A percentile compares a stretch with the other conserved stretches of the same genome.
phyloP scores from a whole-genome alignment of 164 flowering plant genomes.

The Magnolia officinalis region DNA sequence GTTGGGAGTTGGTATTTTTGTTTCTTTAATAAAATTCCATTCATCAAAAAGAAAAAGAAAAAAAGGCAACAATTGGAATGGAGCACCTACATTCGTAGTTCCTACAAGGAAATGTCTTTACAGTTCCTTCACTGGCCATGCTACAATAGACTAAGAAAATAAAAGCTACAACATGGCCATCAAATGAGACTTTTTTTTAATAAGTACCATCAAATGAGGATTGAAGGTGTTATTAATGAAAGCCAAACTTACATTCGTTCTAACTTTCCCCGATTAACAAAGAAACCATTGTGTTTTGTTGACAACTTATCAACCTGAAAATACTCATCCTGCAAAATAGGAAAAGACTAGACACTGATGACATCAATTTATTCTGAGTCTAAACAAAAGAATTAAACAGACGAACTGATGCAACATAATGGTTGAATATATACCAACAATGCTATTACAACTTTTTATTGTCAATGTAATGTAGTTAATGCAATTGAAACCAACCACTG shows the following conservation, averaged over 20 bases:
- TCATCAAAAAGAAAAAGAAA: too few relatives aligned
- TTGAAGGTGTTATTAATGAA: not conserved
- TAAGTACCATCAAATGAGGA: not conserved
- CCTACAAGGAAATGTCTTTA: not conserved
- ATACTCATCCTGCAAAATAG: slow-evolving; percentile 79
- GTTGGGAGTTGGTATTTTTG: too few relatives aligned
- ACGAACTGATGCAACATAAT: not conserved
- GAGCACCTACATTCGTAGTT: too few relatives aligned
- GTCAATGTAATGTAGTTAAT: not conserved
- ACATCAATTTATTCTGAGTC: not conserved
- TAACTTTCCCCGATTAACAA: slow-evolving; percentile 87
- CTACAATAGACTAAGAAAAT: not conserved
- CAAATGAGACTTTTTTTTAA: not conserved
- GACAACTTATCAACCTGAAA: slow-evolving; percentile 88
- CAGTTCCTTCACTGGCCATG: not conserved
- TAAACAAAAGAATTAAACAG: not conserved
- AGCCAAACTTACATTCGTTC: slow-evolving; percentile 63
- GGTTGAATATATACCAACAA: not conserved
- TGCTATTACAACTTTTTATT: too few relatives aligned
- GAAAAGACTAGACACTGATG: not conserved
- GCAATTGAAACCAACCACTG: not conserved
- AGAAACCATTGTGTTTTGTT: slow-evolving; percentile 86
- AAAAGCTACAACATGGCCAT: not conserved
- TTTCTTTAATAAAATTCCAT: too few relatives aligned
- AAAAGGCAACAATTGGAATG: too few relatives aligned